Conservation (phyloP, 495 filamentous ascomycete genomes). For the Neurospora africana region DNA sequence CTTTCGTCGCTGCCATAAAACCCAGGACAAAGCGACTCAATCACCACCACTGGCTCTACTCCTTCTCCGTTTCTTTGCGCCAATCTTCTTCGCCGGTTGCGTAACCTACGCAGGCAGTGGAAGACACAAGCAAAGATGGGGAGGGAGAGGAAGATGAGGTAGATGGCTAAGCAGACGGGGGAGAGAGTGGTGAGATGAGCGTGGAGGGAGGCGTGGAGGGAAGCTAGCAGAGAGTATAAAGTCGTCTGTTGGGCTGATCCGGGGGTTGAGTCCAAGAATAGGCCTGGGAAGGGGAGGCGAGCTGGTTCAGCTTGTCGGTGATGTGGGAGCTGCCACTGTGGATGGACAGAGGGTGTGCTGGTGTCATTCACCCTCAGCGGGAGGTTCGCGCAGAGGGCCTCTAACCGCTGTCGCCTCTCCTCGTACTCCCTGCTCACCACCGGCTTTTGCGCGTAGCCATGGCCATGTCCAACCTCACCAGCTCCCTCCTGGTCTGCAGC, state of each 20-base stretch:
- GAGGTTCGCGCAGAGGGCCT: neutral
- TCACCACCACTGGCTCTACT: neutral
- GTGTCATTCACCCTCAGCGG: neutral
- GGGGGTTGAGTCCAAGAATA: conserved; percentile 8
- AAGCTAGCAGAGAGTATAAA: neutral
- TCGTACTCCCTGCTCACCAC: neutral
- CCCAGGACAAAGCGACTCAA: neutral
- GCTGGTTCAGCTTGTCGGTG: conserved; percentile 1
- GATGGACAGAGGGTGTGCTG: neutral
- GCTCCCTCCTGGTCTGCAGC: neutral
- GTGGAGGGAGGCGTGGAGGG: conserved; percentile 1
- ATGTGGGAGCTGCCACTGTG: conserved; percentile 12
- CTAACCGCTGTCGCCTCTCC: fast-evolving
- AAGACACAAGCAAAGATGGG: neutral
- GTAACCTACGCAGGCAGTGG: neutral
- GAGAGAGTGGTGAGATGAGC: neutral
- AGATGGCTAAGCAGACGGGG: neutral
- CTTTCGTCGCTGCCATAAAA: neutral
- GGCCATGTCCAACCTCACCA: neutral
- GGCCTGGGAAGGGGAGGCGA: conserved; percentile 6
- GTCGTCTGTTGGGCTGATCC: conserved; percentile 11
- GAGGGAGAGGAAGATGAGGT: neutral
- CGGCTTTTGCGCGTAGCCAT: neutral
- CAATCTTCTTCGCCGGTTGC: neutral
- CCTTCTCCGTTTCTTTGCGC: neutral